phyloP scores from a whole-genome alignment of 169 alveolate species.

The Besnoitia besnoiti region DNA sequence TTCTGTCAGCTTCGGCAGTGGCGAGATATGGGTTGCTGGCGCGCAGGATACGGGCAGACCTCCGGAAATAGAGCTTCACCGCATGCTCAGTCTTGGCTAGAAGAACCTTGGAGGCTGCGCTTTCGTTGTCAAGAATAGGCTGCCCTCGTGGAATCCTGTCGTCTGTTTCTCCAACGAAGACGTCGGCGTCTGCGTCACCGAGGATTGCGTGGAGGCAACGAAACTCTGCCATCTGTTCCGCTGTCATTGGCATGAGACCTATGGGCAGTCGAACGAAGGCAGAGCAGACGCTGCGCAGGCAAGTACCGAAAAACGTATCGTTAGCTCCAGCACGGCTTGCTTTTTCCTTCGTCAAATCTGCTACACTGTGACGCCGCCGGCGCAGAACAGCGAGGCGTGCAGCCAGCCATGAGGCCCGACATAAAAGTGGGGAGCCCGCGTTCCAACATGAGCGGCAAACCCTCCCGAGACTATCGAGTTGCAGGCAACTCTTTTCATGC shows the following conservation, averaged over 20 bases:
- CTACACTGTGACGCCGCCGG: too few species aligned
- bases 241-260: slow-evolving; percentile 28
- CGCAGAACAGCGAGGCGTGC: too few species aligned
- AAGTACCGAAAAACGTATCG: too few species aligned
- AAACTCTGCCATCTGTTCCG: slow-evolving; percentile 64
- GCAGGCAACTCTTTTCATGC: too few species aligned
- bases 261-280: not conserved
- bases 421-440: too few species aligned
- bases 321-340: too few species aligned
- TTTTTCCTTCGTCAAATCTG: too few species aligned
- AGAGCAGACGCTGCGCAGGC: not conserved
- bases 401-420: too few species aligned
- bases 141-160: not conserved
- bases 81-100: slow-evolving; percentile 55
- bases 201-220: slow-evolving; percentile 56
- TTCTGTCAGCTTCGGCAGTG: slow-evolving; percentile 57
- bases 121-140: not conserved
- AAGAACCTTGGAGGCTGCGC: not conserved
- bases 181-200: slow-evolving; percentile 60
- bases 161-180: slow-evolving; percentile 42
- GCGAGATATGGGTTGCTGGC: slow-evolving; percentile 56
- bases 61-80: slow-evolving; percentile 52
- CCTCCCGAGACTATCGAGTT: too few species aligned
- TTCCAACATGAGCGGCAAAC: too few species aligned
- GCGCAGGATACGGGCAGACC: slow-evolving; percentile 56